These are phyloP conservation scores for Oligophagozyma castellii DNA, from an alignment of 1,139 yeast genomes.

Conservation along the genomic window DNA sequence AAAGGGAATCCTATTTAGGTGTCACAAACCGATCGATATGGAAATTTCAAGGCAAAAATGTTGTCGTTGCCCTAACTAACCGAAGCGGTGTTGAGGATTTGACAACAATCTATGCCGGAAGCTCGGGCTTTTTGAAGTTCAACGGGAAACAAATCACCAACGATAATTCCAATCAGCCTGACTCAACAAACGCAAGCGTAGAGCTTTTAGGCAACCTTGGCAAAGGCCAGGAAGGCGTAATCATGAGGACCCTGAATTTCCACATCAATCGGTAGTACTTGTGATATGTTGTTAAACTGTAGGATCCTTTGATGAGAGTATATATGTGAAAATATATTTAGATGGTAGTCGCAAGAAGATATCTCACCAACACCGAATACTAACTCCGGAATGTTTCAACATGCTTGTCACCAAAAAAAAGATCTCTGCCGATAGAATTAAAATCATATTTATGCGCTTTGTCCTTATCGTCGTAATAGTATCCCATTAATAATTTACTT, in stretches of 20 bases:
- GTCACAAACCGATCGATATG: constrained; percentile 11
- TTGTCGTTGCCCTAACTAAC: constrained; percentile 28
- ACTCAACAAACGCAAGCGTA: constrained; percentile 36
- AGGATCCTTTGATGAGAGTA: too few relatives aligned
- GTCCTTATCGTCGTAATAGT: too few relatives aligned
- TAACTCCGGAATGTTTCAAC: too few relatives aligned
- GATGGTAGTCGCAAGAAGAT: too few relatives aligned
- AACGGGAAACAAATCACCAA: constrained; percentile 26
- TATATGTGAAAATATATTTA: too few relatives aligned
- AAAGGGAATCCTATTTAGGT: constrained; percentile 32
- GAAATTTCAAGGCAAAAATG: constrained; percentile 16
- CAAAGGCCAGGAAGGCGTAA: constrained; percentile 47
- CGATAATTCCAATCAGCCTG: constrained; percentile 20
- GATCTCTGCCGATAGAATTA: background rate
- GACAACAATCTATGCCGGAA: constrained; percentile 45
- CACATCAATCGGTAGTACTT: too few relatives aligned
- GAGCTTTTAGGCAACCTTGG: constrained; percentile 41
- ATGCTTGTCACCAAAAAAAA: background rate
- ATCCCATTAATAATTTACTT: too few relatives aligned
- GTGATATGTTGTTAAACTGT: too few relatives aligned
- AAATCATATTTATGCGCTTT: background rate
- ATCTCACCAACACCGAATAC: too few relatives aligned
- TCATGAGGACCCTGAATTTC: constrained; percentile 36
- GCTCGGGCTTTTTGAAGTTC: constrained; percentile 50
- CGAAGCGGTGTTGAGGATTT: constrained; percentile 63